Base-by-base conservation (phyloP, 2,329 filamentous ascomycete genomes). In the Clonostachys rosea region DNA sequence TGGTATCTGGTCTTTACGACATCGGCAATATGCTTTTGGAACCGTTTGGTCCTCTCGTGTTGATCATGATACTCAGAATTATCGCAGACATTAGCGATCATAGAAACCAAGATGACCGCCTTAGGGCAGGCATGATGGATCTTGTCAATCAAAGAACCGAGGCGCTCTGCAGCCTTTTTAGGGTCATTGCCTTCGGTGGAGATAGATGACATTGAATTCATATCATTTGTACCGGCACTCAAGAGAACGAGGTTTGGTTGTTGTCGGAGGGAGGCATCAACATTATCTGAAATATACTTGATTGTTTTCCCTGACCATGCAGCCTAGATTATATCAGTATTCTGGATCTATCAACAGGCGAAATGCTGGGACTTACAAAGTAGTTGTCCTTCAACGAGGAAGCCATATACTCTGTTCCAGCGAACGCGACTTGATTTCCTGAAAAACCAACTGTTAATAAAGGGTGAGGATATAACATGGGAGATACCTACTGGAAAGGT, bases 201-300 rank as follows among this genome's bases (percentile, higher is more conserved):
- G 42, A 64, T 48, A 13, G 40, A 41, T 9, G 46, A 30, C 30
- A 59, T 54, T 6, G 49, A 48, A 18, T 64, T 65, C 62, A 69
- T 65, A 43, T 69, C 66, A 43, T 69, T 69, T 13, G 66, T 69
- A 11, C 66, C 66, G 4, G 63, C 65, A 33, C 62, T 60, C 6
- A 69, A 48, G 11, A 69, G 58, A 34, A 69, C 56, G 40, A 69
- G 47, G 45, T 68, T 69, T 1, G 66, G 66, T 10, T 54, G 52
- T 42, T 67, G 63, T 14, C 50, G 48, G 17, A 68, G 55, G 2
- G 65, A 68, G 9, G 58, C 50, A 2, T 49, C 54, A 34, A 66
- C 51, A 14, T 66, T 52, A 8, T 67, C 56, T 16, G 51, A 48
- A 14, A 69, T 68, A 45, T 53, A 67, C 44, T 64, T 47, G 16